Evolutionary conservation across 2,329 filamentous ascomycete genomes (phyloP).

Genomic region (Lachnellula cervina): DNA sequence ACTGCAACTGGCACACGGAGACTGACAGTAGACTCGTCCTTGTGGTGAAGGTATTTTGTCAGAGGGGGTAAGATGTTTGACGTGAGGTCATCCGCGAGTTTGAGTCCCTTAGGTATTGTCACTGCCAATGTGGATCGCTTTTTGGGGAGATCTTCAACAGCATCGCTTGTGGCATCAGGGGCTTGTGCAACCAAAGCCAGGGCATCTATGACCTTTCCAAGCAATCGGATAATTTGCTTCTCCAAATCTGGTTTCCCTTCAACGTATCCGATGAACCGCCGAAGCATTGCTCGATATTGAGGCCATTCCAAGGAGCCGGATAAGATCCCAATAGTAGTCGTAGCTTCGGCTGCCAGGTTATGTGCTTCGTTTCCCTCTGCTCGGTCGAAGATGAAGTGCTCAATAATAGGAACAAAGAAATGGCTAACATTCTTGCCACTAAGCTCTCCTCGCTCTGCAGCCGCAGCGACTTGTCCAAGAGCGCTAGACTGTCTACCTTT

Average conservation of each 20-base stretch:
- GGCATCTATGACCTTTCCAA: constrained; percentile 77
- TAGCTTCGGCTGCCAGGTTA: constrained; percentile 79
- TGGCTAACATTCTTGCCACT: constrained; percentile 74
- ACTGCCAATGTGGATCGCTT: constrained; percentile 46
- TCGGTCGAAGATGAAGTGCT: constrained; percentile 88
- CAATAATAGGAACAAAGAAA: constrained; percentile 84
- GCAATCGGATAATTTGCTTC: constrained; percentile 77
- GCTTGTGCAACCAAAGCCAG: constrained; percentile 51
- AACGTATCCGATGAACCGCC: constrained; percentile 78
- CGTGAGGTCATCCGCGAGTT: constrained; percentile 67
- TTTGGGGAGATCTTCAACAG: constrained; percentile 31
- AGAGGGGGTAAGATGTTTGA: constrained; percentile 74
- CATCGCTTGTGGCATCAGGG: constrained; percentile 20
- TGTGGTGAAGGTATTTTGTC: constrained; percentile 82
- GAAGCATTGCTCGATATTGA: constrained; percentile 80
- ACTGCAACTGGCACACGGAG: constrained; percentile 86
- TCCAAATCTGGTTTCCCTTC: constrained; percentile 75
- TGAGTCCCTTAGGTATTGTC: constrained; percentile 62
- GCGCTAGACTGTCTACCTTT: constrained; percentile 81
- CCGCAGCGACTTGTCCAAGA: constrained; percentile 67
- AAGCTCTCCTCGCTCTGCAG: constrained; percentile 60
- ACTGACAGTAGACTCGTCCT: constrained; percentile 91
- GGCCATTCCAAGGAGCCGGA: constrained; percentile 80
- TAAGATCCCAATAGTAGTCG: constrained; percentile 71
- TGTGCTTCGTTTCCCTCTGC: constrained; percentile 71